Evolutionary conservation across 2,329 filamentous ascomycete genomes (phyloP).

Genomic region (Pseudocercospora ulei): DNA sequence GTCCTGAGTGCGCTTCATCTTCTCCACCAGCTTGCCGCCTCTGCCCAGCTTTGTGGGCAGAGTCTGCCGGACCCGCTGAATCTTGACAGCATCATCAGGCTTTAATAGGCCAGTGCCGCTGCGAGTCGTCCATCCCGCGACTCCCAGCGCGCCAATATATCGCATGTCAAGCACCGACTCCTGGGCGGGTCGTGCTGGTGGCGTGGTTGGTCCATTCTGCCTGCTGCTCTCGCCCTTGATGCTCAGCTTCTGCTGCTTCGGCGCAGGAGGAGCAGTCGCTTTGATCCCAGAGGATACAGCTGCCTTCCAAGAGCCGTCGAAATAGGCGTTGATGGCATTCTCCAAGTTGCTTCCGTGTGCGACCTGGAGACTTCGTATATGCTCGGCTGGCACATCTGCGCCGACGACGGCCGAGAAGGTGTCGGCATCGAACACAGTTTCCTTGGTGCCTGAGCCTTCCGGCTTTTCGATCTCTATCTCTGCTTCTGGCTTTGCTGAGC

Average conservation of each 20-base stretch:
- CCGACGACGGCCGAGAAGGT: slow-evolving; percentile 52
- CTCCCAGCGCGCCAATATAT: slow-evolving; percentile 87
- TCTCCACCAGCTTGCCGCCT: slow-evolving; percentile 38
- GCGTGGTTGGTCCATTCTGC: slow-evolving; percentile 9
- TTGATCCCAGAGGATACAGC: slow-evolving; percentile 19
- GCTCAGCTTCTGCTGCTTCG: slow-evolving; percentile 14
- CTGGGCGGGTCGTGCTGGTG: slow-evolving; percentile 19
- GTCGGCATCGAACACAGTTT: slow-evolving; percentile 45
- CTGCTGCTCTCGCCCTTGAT: slow-evolving; percentile 11
- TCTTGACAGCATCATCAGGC: slow-evolving; percentile 72
- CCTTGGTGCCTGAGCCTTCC: slow-evolving; percentile 15
- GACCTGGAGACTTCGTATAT: slow-evolving; percentile 43
- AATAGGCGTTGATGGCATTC: slow-evolving; percentile 54
- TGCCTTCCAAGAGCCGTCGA: slow-evolving; percentile 54
- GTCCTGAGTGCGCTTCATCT: slow-evolving; percentile 61
- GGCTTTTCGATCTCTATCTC: background rate
- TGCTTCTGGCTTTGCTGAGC: slow-evolving; percentile 7
- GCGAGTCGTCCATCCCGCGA: slow-evolving; percentile 80
- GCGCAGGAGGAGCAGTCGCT: slow-evolving; percentile 11
- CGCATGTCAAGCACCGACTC: slow-evolving; percentile 48
- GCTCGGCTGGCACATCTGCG: slow-evolving; percentile 39
- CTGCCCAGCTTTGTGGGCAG: slow-evolving; percentile 41
- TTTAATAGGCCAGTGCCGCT: slow-evolving; percentile 67
- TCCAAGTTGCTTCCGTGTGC: slow-evolving; percentile 48
- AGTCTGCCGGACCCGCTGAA: slow-evolving; percentile 74